Evolutionary conservation across 2,329 filamentous ascomycete genomes (phyloP), one percentile per base, ranked within the genome.

Genomic region (Penicillium griseofulvum): DNA sequence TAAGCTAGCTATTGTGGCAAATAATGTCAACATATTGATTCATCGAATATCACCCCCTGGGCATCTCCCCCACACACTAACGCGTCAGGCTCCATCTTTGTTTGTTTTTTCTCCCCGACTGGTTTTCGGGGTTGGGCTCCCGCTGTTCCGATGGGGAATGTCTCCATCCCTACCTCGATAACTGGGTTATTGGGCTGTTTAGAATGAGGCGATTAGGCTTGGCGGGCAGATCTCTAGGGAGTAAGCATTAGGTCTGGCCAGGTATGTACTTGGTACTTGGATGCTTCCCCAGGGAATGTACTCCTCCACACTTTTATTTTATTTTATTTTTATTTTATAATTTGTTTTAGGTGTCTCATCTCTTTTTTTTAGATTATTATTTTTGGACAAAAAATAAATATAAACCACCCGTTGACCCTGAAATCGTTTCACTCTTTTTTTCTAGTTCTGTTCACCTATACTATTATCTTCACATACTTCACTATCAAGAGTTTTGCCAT

Each of bases 201-300:
- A 60, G 61, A 63, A 60, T 62, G 55, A 59, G 53, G 57, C 57
- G 55, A 50, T 55, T 31, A 47, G 55, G 33, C 59, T 60, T 60
- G 57, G 59, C 57, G 44, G 33, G 52, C 16, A 29, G 55, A 59
- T 59, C 57, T 38, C 28, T 29, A 42, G 28, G 45, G 33, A 48
- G 37, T 49, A 37, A 48, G 49, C 42, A 22, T 46, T 48, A 37
- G 49, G 53, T n/a, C 50, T 55, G 52, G 52, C 50, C 46, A 54
- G 52, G 52, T 53, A 56, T 56, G 58, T 54, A 58, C 46, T 31
- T 24, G 49, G 52, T 59, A 59, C 55, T 57, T 52, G 11, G 22
- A 9, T 22, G 22, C 44, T 52, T 56, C 52, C 55, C 57, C 49
- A 58, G 54, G 52, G 59, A 56, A 59, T 61, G 52, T 60, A 54